Evolutionary conservation across 306 rosid species (phyloP), one percentile per base, ranked within the genome.

Genomic region (Lathyrus oleraceus): DNA sequence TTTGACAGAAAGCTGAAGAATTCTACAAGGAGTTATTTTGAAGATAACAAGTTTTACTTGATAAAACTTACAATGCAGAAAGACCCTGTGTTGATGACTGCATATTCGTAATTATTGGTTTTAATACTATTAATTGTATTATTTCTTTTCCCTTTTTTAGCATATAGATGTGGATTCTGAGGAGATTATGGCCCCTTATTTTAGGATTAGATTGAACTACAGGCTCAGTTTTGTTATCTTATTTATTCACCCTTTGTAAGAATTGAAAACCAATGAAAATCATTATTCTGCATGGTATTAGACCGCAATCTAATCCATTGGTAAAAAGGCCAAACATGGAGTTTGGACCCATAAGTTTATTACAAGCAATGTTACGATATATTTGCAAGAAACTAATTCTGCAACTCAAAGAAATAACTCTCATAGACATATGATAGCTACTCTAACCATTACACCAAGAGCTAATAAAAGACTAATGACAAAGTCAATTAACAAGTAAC

Each of bases 401-500:
- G 12, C 6, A 8, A 53, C 60, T 21, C 30, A 23, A 20, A 53
- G 7, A 53, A 8, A 53, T 11, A 52, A 52, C 59, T 28, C 59
- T 10, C 6, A 17, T 12, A 25, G 61, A 12, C 38, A 6, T 23
- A 13, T 25, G 61, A 12, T 27, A 56, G 38, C 16, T 11, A 56
- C 36, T 23, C 42, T 13, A 58, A 28, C 64, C 8, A 12, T 30
- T 58, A 58, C 43, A 58, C 7, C 12, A 59, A 8, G 65, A 30
- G 25, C 43, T 32, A 32, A 59, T 15, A 59, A 27, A 30, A 13
- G 43, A 59, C 44, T 4, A 35, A 9, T 60, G 10, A 36, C 28
- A 10, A 60, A 15, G 25, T 35, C 47, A 61, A 61, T 10, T 61
- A 35, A 59, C 44, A 30, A 59, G 64, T 30, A 59, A 58, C 63